These are phyloP conservation scores for Sequoiadendron giganteum DNA, from an alignment of 75 land plant genomes.

Conservation along the genomic window DNA sequence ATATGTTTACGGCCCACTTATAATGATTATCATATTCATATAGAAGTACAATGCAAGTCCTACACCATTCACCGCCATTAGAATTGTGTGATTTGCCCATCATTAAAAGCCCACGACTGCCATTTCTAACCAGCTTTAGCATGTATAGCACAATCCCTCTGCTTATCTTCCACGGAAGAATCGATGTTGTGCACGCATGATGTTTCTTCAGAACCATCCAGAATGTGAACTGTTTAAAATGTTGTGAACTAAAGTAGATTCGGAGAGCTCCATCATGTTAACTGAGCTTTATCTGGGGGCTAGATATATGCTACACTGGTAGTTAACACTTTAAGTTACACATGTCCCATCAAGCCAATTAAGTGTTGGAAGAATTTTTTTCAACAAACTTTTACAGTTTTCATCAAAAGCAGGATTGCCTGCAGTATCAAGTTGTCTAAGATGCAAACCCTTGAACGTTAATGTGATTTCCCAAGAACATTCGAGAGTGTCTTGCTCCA, in stretches of 20 bases:
- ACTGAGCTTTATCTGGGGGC: neutral
- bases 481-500: constrained; percentile 3
- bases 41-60: neutral
- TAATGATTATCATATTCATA: neutral
- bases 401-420: constrained; percentile 60
- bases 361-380: constrained; percentile 44
- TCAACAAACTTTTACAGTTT: constrained; percentile 32
- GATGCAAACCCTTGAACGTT: constrained; percentile 41
- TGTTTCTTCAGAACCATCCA: neutral
- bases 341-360: constrained; percentile 54
- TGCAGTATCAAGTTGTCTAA: constrained; percentile 51
- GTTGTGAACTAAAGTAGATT: neutral
- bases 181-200: neutral
- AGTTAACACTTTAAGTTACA: neutral
- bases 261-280: neutral
- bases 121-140: neutral
- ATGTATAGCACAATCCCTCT: neutral
- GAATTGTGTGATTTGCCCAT: neutral
- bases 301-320: neutral
- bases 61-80: neutral
- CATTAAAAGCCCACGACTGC: neutral
- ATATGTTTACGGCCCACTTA: neutral
- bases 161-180: neutral
- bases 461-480: constrained; percentile 57
- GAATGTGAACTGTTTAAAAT: neutral